These are phyloP conservation scores for Myxozyma lipomycoides DNA, from an alignment of 805 yeast genomes.

Conservation along the genomic window DNA sequence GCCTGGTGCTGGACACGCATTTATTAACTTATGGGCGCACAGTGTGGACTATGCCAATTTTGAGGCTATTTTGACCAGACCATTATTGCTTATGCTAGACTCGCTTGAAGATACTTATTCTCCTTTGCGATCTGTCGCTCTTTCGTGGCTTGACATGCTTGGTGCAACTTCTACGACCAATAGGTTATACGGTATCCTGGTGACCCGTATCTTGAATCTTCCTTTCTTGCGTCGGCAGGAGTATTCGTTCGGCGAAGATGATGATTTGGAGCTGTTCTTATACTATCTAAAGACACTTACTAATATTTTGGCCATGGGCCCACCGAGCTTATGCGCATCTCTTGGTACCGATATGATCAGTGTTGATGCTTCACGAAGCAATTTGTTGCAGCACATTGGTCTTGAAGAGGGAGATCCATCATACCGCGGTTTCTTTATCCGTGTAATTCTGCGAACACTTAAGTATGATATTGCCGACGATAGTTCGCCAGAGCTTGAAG, in stretches of 20 bases:
- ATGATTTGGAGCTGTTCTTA: conserved; percentile 60
- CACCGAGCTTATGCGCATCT: conserved; percentile 41
- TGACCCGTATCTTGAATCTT: conserved; percentile 50
- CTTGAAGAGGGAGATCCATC: conserved; percentile 29
- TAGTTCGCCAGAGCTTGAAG: conserved; percentile 26
- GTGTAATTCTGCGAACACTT: conserved; percentile 25
- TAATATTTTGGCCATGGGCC: conserved; percentile 49
- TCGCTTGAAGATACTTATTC: conserved; percentile 47
- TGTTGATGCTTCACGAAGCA: conserved; percentile 27
- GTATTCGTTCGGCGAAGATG: conserved; percentile 40
- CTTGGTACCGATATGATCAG: conserved; percentile 55
- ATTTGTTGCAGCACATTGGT: conserved; percentile 26
- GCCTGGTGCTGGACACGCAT: conserved; percentile 48
- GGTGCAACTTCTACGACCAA: conserved; percentile 39
- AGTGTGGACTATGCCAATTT: conserved; percentile 48
- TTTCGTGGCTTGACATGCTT: conserved; percentile 28
- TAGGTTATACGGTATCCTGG: conserved; percentile 56
- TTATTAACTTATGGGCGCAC: conserved; percentile 72
- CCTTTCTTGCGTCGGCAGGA: conserved; percentile 36
- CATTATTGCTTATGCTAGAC: conserved; percentile 66
- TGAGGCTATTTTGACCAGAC: conserved; percentile 53
- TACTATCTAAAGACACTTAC: conserved; percentile 57
- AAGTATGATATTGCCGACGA: conserved; percentile 25
- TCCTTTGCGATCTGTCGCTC: conserved; percentile 32
- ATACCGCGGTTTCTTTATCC: conserved; percentile 25